Conservation (phyloP, 2,329 filamentous ascomycete species). For the Didymosphaeria variabile region DNA sequence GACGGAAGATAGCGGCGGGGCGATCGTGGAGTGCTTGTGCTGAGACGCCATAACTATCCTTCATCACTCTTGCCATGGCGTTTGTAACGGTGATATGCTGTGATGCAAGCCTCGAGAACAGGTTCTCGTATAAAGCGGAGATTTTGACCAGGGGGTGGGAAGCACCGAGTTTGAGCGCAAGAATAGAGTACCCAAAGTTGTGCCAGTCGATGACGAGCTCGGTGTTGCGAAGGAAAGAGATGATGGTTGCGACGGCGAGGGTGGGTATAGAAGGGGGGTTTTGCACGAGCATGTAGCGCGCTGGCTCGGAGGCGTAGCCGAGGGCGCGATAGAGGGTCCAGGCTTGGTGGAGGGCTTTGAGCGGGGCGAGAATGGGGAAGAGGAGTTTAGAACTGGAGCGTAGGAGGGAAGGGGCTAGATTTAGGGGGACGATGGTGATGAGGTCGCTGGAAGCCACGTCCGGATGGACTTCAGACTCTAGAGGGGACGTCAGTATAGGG, state of each 20-base stretch:
- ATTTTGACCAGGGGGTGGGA: constrained; percentile 79
- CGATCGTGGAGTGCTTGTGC: constrained; percentile 74
- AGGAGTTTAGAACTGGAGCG: constrained; percentile 74
- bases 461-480: constrained; percentile 83
- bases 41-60: constrained; percentile 70
- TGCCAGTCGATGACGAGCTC: constrained; percentile 95
- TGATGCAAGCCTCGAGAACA: constrained; percentile 72
- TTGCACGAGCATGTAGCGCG: constrained; percentile 86
- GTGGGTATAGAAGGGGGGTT: constrained; percentile 97
- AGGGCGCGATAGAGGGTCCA: constrained; percentile 75
- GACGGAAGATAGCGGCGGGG: constrained; percentile 82
- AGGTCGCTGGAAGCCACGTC: constrained; percentile 74
- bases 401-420: constrained; percentile 71
- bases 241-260: constrained; percentile 75
- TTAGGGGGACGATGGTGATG: constrained; percentile 76
- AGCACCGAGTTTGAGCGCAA: constrained; percentile 71
- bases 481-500: background rate
- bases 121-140: constrained; percentile 79
- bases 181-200: constrained; percentile 96
- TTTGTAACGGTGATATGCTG: constrained; percentile 88
- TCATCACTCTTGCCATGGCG: constrained; percentile 83
- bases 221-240: constrained; percentile 80
- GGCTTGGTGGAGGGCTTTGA: constrained; percentile 88
- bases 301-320: constrained; percentile 76
- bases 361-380: constrained; percentile 79